A percentile compares a stretch with the other conserved stretches of the same genome.
Conservation (phyloP, 306 rosid species). For the Malus sieversii region DNA sequence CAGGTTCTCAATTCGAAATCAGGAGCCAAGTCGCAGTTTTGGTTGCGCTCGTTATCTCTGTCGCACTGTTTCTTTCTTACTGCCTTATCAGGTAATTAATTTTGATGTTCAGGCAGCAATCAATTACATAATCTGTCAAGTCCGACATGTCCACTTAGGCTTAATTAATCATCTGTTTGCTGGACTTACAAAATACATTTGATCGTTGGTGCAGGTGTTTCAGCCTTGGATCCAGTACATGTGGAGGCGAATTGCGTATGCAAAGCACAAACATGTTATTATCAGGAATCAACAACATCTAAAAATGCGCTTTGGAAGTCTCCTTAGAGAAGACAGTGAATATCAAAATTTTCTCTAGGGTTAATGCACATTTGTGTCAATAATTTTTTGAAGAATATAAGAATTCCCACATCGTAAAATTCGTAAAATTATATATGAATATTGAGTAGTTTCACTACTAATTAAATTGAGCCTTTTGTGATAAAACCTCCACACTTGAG, state of each 20-base stretch:
- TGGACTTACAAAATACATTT: neutral
- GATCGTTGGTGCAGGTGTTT: slow-evolving; percentile 47
- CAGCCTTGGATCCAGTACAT: slow-evolving; percentile 78
- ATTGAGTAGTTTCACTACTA: too few species aligned
- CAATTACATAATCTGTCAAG: neutral
- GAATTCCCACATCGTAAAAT: too few species aligned
- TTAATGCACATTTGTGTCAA: neutral
- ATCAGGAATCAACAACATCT: slow-evolving; percentile 60
- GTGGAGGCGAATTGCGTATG: slow-evolving; percentile 55
- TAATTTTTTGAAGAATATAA: too few species aligned
- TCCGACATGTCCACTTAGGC: neutral
- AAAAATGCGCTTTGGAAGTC: slow-evolving; percentile 50
- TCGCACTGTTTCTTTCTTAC: slow-evolving; percentile 45
- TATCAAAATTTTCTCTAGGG: too few species aligned
- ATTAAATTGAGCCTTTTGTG: too few species aligned
- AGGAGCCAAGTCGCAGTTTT: slow-evolving; percentile 66
- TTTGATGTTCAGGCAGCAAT: neutral
- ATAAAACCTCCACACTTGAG: too few species aligned
- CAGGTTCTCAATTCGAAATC: slow-evolving; percentile 56
- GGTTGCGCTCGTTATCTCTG: slow-evolving; percentile 62
- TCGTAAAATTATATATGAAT: too few species aligned
- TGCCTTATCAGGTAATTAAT: slow-evolving; percentile 66
- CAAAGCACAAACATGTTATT: slow-evolving; percentile 71
- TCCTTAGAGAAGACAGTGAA: slow-evolving; percentile 43
- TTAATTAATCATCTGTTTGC: neutral